Base-by-base conservation (phyloP, 1,139 yeast species). In the Blastobotrys serpentis region DNA sequence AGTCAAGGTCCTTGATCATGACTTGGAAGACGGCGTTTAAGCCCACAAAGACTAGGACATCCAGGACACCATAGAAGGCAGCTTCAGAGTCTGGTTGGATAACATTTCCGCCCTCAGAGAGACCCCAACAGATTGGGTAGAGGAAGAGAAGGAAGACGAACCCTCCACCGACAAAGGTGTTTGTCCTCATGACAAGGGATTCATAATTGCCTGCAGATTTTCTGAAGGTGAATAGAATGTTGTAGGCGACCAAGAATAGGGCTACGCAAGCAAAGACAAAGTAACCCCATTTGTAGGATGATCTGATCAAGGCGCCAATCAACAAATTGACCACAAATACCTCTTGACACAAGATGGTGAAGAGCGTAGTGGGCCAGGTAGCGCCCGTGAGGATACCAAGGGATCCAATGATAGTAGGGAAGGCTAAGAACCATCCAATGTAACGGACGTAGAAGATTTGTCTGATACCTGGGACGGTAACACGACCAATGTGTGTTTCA, bases 211-310 rank as follows among this genome's bases (percentile, higher is more conserved):
- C 23, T 11, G 63, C 60, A 17, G 59, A 38, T 30, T 49, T 42
- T 32, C 56, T 54, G 54, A 51, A 58, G 22, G 53, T 41, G 49
- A 52, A 50, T 37, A 53, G 21, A 33, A 65, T 41, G 49, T 56
- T 53, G 52, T 50, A 61, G 26, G 49, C 54, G 11, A 60, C 59
- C 7, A 60, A 34, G 19, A 63, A 19, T 42, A 52, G 51, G 2
- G 67, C 63, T 39, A 62, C 68, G 39, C 62, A 55, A 42, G 67
- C 75, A 52, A 73, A 66, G 39, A 74, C 71, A 52, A 72, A 79
- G 71, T 76, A 80, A 58, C 84, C 87, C 86, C 86, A 81, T 66
- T 78, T 82, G 67, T 82, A 82, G 48, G 80, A 69, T 11, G 85
- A 77, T 46, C 65, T 63, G 49, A 82, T 77, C 52, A 80, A 66